These are phyloP conservation scores for Daldinia grandis DNA, from an alignment of 495 filamentous ascomycete species.

Conservation along the genomic window DNA sequence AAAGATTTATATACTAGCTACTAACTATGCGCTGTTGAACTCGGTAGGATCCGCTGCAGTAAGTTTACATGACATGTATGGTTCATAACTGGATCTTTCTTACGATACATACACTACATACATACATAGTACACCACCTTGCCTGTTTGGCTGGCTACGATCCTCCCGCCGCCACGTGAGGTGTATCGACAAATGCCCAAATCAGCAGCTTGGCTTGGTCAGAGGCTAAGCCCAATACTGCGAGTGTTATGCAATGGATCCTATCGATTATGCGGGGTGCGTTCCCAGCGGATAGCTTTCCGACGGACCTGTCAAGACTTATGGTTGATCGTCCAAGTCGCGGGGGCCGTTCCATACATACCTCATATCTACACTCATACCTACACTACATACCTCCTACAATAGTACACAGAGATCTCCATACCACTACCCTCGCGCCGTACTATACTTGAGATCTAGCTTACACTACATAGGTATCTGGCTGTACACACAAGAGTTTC, in stretches of 20 bases:
- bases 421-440: slow-evolving; percentile 16
- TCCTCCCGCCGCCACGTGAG: slow-evolving; percentile 44
- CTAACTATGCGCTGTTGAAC: neutral
- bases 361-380: neutral
- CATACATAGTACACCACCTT: too few relatives aligned
- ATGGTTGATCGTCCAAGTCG: slow-evolving; percentile 25
- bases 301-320: slow-evolving; percentile 29
- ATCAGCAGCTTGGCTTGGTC: slow-evolving; percentile 26
- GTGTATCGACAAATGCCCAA: slow-evolving; percentile 20
- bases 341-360: slow-evolving; percentile 21
- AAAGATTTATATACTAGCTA: neutral
- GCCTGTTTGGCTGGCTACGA: slow-evolving; percentile 32
- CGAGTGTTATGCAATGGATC: slow-evolving; percentile 29
- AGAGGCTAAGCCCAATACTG: slow-evolving; percentile 29
- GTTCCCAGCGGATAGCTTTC: slow-evolving; percentile 40
- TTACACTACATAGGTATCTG: neutral
- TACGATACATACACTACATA: slow-evolving; percentile 17
- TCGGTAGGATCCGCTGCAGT: slow-evolving; percentile 23
- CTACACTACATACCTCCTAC: neutral
- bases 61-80: neutral
- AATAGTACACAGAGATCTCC: neutral
- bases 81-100: slow-evolving; percentile 21
- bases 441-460: slow-evolving; percentile 19
- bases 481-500: slow-evolving; percentile 5
- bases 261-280: slow-evolving; percentile 40